phyloP scores from a whole-genome alignment of 108 stramenopile genomes.

The Skeletonema menzelii region DNA sequence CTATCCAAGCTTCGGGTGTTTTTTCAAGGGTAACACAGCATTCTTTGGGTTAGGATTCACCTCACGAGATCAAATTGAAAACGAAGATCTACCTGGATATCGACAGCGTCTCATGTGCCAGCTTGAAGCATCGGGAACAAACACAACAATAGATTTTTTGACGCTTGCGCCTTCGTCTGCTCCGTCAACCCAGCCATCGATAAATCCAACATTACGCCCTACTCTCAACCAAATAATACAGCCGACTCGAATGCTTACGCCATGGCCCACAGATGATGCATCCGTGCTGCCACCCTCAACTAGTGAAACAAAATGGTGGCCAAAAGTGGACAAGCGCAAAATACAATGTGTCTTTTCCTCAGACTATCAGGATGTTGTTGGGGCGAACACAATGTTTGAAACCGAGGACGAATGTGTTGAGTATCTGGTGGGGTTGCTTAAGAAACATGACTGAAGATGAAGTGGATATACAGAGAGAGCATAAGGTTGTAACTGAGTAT shows the following conservation, averaged over 20 bases:
- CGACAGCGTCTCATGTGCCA: not conserved
- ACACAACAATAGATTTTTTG: not conserved
- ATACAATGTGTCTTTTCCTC: not conserved
- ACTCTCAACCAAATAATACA: not conserved
- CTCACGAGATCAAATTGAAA: not conserved
- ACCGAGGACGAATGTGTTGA: not conserved
- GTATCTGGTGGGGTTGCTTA: not conserved
- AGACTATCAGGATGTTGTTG: not conserved
- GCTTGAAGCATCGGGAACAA: not conserved
- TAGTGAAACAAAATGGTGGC: not conserved
- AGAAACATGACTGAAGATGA: not conserved
- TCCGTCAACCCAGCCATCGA: not conserved
- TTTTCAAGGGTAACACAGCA: not conserved
- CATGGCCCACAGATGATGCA: not conserved
- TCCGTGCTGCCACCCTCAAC: not conserved
- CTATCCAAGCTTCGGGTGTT: not conserved
- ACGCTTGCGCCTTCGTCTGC: not conserved
- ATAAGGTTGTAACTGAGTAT: too few species aligned
- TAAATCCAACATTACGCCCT: not conserved
- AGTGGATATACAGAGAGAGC: not conserved
- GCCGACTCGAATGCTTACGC: not conserved
- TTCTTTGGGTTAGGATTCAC: not conserved
- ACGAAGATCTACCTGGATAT: not conserved
- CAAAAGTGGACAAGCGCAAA: not conserved
- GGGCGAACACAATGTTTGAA: not conserved